Evolutionary conservation across 345 rosid species (phyloP), one percentile per base, ranked within the genome.

Genomic region (Eucalyptus erythrocorys): DNA sequence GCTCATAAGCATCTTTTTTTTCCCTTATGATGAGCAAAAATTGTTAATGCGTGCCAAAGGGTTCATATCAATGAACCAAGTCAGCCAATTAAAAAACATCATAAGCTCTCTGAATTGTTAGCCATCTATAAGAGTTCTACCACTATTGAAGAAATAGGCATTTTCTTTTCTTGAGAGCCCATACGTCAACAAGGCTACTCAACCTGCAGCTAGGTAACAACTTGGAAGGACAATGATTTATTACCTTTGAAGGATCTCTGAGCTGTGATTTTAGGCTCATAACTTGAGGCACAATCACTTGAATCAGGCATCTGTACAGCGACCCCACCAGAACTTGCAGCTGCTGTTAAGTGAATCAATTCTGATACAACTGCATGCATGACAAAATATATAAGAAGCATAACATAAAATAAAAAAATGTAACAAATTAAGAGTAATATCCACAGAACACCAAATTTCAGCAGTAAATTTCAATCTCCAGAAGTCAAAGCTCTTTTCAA

Each of bases 221-320:
- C 13, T 80, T 27, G 64, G 51, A 88, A 88, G 11, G 40, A 55
- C 81, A 82, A 26, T 66, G 45, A 86, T 80, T 59, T 71, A 90
- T 88, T 93, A 98, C 99, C 98, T 96, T 98, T 51, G 97, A 93
- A 87, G 99, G 91, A 92, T 98, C 99, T 90, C 94, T 92, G 61
- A 98, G 95, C 85, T 95, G 98, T 87, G 90, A 94, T 94, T 95
- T 95, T 40, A 98, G 90, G 93, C 92, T 95, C 97, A 98, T 94
- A 89, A 98, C 96, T 88, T 92, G 97, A 89, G 98, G 99, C 87
- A 96, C 99, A 92, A 98, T 95, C 49, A 94, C 96, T 95, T 96
- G 99, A 93, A 98, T 97, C 85, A 98, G 97, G 98, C 95, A 95
- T 93, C 89, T 97, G 98, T 47, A 94, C 94, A 71, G 95, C 88